phyloP scores from a whole-genome alignment of 2,329 filamentous ascomycete genomes.

The Metarhizium humberi region DNA sequence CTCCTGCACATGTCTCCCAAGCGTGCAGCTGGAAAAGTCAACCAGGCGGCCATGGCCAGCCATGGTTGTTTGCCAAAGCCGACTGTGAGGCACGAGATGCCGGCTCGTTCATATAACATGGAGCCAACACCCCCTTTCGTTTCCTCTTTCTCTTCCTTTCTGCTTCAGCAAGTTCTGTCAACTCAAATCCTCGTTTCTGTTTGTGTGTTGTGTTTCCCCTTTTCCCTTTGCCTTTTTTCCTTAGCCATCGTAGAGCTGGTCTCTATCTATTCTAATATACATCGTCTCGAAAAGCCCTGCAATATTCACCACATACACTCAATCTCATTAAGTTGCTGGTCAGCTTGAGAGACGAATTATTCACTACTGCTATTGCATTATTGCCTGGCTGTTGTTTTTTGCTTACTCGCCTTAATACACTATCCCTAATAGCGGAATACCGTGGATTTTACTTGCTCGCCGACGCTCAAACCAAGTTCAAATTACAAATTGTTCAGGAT shows the following conservation, averaged over 20 bases:
- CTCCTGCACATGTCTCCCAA: background rate
- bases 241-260: conserved; percentile 41
- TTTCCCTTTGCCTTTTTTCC: conserved; percentile 27
- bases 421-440: conserved; percentile 35
- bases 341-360: conserved; percentile 27
- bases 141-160: conserved; percentile 31
- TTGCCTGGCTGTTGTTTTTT: conserved; percentile 13
- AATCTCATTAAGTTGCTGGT: conserved; percentile 26
- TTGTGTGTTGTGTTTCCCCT: conserved; percentile 23
- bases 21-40: background rate
- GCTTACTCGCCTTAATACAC: conserved; percentile 23
- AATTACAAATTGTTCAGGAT: conserved; percentile 16
- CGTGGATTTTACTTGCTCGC: conserved; percentile 49
- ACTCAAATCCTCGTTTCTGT: conserved; percentile 43
- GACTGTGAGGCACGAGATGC: background rate
- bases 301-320: background rate
- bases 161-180: conserved; percentile 59
- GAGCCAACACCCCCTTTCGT: background rate
- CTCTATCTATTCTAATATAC: conserved; percentile 35
- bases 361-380: conserved; percentile 5
- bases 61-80: background rate
- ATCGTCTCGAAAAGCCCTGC: conserved; percentile 11
- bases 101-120: conserved; percentile 1
- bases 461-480: conserved; percentile 20
- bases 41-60: background rate